A percentile compares a stretch with the other conserved stretches of the same genome.
Conservation (phyloP, 83 land plant species). For the Picea abies region DNA sequence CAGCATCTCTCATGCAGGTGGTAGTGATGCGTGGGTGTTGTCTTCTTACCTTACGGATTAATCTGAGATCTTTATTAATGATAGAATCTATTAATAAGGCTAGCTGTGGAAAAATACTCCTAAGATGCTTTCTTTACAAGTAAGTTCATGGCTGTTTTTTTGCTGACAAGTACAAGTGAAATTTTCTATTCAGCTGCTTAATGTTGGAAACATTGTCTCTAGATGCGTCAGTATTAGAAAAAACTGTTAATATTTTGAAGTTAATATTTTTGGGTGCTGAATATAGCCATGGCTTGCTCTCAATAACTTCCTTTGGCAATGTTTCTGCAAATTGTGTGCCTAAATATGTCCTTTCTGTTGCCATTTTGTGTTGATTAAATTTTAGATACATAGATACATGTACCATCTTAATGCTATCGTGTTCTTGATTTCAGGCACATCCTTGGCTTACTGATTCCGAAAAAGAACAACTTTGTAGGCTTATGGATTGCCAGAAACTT, state of each 20-base stretch:
- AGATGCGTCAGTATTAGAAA: too few relatives aligned
- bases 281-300: neutral
- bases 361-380: too few relatives aligned
- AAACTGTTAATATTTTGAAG: too few relatives aligned
- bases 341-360: neutral
- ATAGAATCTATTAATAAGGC: neutral
- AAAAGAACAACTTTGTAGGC: constrained; percentile 57
- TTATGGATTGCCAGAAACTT: constrained; percentile 68
- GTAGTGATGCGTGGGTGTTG: too few relatives aligned
- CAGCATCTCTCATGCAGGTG: neutral
- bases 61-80: neutral
- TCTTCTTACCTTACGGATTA: too few relatives aligned
- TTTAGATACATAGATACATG: neutral
- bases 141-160: neutral
- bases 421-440: constrained; percentile 45
- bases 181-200: neutral
- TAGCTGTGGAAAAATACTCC: neutral
- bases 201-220: neutral
- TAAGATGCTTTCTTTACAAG: neutral
- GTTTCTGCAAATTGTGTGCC: too few relatives aligned
- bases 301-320: neutral
- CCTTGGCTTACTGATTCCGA: constrained; percentile 74
- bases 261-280: neutral
- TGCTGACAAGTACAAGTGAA: neutral
- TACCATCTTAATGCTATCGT: constrained; percentile 2